Percentiles rank a stretch among this genome's conserved stretches.
Evolutionary conservation across 2,329 filamentous ascomycete genomes (phyloP).

Genomic region (Penicillium sp.): DNA sequence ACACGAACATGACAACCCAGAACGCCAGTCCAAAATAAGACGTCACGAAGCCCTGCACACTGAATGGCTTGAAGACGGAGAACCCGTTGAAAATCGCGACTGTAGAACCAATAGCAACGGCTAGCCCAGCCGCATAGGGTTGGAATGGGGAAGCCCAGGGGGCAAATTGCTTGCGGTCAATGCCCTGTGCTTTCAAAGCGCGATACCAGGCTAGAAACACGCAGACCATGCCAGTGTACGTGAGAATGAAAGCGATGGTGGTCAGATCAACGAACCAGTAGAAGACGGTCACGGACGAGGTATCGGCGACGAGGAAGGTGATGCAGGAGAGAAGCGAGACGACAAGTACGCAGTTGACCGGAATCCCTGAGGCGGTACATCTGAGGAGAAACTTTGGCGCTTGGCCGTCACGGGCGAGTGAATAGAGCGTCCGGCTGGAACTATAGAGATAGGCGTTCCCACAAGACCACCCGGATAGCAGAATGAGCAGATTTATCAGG

Average conservation of each 20-base stretch:
- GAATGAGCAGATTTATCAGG: slow-evolving; percentile 70
- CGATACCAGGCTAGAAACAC: slow-evolving; percentile 70
- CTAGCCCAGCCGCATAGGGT: slow-evolving; percentile 67
- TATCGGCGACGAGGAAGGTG: slow-evolving; percentile 67
- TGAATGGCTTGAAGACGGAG: slow-evolving; percentile 40
- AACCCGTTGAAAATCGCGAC: slow-evolving; percentile 68
- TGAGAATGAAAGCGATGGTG: slow-evolving; percentile 30
- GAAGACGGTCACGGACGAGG: slow-evolving; percentile 62
- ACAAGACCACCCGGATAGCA: slow-evolving; percentile 68
- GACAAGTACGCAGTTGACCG: slow-evolving; percentile 65
- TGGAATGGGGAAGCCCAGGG: slow-evolving; percentile 67
- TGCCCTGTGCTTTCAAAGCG: slow-evolving; percentile 65
- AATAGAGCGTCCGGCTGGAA: slow-evolving; percentile 52
- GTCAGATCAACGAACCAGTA: slow-evolving; percentile 66
- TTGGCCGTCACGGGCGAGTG: slow-evolving; percentile 48
- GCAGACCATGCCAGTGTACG: slow-evolving; percentile 62
- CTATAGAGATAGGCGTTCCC: slow-evolving; percentile 64
- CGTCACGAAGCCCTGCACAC: slow-evolving; percentile 50
- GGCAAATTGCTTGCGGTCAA: slow-evolving; percentile 60
- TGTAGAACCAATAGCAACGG: slow-evolving; percentile 51
- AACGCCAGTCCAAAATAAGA: slow-evolving; percentile 49
- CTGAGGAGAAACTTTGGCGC: slow-evolving; percentile 56
- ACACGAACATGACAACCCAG: slow-evolving; percentile 43
- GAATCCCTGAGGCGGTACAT: slow-evolving; percentile 62
- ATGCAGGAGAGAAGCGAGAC: slow-evolving; percentile 66